Percentiles rank a stretch among this genome's conserved stretches.
phyloP scores from a whole-genome alignment of 306 rosid species.

The Luffa aegyptiaca region DNA sequence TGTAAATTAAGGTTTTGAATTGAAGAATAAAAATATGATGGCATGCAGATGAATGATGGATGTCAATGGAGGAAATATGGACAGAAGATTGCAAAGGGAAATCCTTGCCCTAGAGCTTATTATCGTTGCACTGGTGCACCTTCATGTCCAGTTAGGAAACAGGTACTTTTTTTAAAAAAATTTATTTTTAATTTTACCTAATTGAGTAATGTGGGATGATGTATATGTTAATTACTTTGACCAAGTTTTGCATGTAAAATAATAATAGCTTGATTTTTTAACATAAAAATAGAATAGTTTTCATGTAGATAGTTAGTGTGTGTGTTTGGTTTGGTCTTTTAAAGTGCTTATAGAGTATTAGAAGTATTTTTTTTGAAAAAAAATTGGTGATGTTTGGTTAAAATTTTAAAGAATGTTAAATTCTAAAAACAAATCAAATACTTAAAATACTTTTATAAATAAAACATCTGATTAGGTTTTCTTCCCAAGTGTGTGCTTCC shows the following conservation, averaged over 20 bases:
- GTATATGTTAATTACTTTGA: neutral
- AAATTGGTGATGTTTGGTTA: no score
- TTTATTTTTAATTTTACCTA: neutral
- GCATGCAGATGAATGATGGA: conserved; percentile 74
- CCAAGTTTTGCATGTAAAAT: neutral
- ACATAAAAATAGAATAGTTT: no score
- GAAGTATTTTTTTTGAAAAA: no score
- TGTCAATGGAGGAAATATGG: conserved; percentile 99
- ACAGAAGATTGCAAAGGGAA: conserved; percentile 88
- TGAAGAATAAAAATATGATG: neutral
- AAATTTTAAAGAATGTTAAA: no score
- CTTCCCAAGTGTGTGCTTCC: no score
- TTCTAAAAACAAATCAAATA: no score
- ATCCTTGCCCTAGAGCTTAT: conserved; percentile 96
- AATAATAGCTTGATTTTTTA: neutral
- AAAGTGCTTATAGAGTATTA: no score
- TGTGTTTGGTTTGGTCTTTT: no score
- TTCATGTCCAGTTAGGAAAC: conserved; percentile 80
- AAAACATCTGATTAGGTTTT: no score
- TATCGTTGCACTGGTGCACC: conserved; percentile 90
- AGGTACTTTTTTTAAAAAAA: conserved; percentile 29
- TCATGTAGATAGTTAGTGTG: no score
- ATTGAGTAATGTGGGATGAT: neutral
- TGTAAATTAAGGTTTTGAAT: no score
- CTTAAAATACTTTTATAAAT: no score